phyloP scores from a whole-genome alignment of 2,329 filamentous ascomycete genomes.

The Colletotrichum liaoningense region DNA sequence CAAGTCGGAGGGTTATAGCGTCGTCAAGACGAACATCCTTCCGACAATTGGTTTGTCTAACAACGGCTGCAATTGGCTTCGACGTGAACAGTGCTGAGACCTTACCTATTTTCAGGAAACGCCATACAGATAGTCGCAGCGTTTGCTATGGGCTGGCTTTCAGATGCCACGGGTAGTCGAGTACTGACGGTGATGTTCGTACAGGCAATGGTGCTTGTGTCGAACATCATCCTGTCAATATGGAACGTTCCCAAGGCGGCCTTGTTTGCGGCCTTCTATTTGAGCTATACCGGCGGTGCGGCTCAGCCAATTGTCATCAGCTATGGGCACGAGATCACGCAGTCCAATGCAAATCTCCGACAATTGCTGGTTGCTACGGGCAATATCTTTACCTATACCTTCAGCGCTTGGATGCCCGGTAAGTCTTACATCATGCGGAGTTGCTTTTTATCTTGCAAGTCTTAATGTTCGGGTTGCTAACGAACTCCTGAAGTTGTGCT shows the following conservation, averaged over 20 bases:
- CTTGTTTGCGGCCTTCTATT: slow-evolving; percentile 1
- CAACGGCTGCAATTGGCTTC: background rate
- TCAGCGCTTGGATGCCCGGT: background rate
- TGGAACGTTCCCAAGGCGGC: background rate
- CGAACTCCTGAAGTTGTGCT: background rate
- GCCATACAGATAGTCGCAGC: background rate
- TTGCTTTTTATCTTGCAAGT: background rate
- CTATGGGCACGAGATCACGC: slow-evolving; percentile 21
- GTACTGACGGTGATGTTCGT: background rate
- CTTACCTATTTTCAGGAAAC: background rate
- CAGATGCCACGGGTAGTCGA: background rate
- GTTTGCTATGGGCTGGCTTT: background rate
- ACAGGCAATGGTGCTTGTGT: background rate
- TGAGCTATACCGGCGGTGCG: slow-evolving; percentile 12
- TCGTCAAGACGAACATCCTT: background rate
- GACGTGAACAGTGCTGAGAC: background rate
- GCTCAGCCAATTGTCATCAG: slow-evolving; percentile 14
- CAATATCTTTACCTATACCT: background rate
- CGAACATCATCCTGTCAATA: background rate
- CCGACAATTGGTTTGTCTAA: background rate
- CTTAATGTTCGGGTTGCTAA: background rate
- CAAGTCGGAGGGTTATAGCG: background rate
- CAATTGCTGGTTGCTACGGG: background rate
- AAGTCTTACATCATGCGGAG: background rate
- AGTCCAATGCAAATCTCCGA: slow-evolving; percentile 13